Percentiles rank a stretch among this genome's conserved stretches.
Evolutionary conservation across 2,329 filamentous ascomycete species (phyloP).

Genomic region (Trichoderma citrinoviride): DNA sequence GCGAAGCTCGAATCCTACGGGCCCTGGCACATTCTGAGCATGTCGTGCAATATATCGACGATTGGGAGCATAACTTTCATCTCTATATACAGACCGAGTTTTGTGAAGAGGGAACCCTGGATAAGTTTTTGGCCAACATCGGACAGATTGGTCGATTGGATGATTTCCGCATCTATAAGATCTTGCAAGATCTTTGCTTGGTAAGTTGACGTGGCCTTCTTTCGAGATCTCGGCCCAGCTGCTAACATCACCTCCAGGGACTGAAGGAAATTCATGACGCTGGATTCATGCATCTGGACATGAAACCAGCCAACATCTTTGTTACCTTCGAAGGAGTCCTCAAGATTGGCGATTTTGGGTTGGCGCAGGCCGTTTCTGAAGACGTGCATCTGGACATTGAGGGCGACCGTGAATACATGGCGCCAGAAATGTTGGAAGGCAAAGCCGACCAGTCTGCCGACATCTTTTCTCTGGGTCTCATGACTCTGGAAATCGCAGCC

Average conservation of each 20-base stretch:
- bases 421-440: conserved; percentile 84
- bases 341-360: conserved; percentile 83
- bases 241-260: conserved; percentile 55
- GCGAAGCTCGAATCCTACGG: conserved; percentile 78
- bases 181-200: conserved; percentile 78
- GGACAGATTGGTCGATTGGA: conserved; percentile 84
- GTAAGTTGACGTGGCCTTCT: conserved; percentile 50
- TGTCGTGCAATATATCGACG: conserved; percentile 76
- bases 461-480: conserved; percentile 89
- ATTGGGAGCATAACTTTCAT: conserved; percentile 81
- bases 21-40: conserved; percentile 79
- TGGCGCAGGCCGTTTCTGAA: conserved; percentile 77
- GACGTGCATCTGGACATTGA: conserved; percentile 78
- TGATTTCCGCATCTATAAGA: conserved; percentile 98
- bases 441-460: conserved; percentile 88
- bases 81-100: conserved; percentile 98
- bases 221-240: conserved; percentile 5
- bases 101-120: conserved; percentile 89
- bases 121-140: conserved; percentile 77
- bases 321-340: conserved; percentile 77
- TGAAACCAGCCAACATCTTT: conserved; percentile 83
- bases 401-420: conserved; percentile 95
- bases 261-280: conserved; percentile 85
- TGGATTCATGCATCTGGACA: conserved; percentile 79
- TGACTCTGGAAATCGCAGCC: conserved; percentile 89